Evolutionary conservation across 2,329 filamentous ascomycete species (phyloP), one percentile per base, ranked within the genome.

Genomic region (Orbilia blumenaviensis): DNA sequence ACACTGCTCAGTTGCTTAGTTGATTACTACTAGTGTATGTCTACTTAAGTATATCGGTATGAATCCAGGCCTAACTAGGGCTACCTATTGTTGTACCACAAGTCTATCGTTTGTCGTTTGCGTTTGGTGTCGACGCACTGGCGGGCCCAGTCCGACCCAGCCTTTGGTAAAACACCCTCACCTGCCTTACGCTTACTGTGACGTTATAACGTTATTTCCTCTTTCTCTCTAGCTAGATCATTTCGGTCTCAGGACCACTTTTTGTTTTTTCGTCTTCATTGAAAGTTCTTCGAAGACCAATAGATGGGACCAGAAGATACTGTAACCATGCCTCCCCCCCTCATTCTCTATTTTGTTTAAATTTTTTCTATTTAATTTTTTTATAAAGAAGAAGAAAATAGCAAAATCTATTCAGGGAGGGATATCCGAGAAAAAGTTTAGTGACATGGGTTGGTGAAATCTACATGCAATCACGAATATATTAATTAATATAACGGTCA

Each of bases 141-240:
- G 32, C 27, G 5, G 14, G 27, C 18, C 50, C 27, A 48, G 14
- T 10, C 25, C n/a, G n/a, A n/a, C n/a, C n/a, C n/a, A n/a, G n/a
- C n/a, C n/a, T n/a, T n/a, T n/a, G n/a, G n/a, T 36, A 46, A 62
- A 62, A 62, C 42, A 62, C 16, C 41, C 7, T 46, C 58, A 46
- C 38, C 58, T 62, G 58, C 38, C 38, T 18, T 16, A 21, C 18
- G n/a, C n/a, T 10, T 12, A 12, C 52, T 18, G 52, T 38, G 52
- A 38, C 52, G 18, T 56, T 56, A 56, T 56, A 56, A 56, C 52
- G 52, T 56, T 56, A 56, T 56, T 56, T 52, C 4, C 4, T n/a
- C 10, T 41, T 44, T 46, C 12, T 46, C 8, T 23, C 18, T 46
- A 8, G 7, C 16, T 21, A 10, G 10, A 23, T 23, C 7, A 8